Evolutionary conservation across 495 filamentous ascomycete genomes (phyloP).

Genomic region (Aspergillus heteromorphus): DNA sequence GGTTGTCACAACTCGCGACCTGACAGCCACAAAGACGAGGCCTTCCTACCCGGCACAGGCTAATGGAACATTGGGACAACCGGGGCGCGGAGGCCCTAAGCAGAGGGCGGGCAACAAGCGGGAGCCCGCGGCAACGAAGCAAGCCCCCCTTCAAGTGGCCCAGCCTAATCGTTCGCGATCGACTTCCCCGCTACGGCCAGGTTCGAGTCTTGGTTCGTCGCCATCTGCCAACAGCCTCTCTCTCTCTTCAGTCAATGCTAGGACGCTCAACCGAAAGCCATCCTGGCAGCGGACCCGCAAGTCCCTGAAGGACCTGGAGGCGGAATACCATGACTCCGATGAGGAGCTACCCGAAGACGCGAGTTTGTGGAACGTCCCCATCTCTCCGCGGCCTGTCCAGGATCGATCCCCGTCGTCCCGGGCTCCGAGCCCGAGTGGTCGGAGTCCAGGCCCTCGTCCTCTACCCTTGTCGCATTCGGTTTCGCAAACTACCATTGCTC

Average conservation of each 20-base stretch:
- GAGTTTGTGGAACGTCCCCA: slow-evolving; percentile 86
- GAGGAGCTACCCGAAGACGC: slow-evolving; percentile 92
- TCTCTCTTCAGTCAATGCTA: slow-evolving; percentile 31
- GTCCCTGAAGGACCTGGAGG: slow-evolving; percentile 70
- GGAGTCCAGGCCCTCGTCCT: slow-evolving; percentile 34
- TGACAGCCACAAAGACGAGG: slow-evolving; percentile 40
- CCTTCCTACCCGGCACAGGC: slow-evolving; percentile 24
- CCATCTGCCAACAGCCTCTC: slow-evolving; percentile 30
- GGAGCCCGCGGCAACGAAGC: slow-evolving; percentile 17
- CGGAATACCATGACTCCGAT: slow-evolving; percentile 82
- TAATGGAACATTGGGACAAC: slow-evolving; percentile 22
- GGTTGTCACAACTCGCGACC: slow-evolving; percentile 35
- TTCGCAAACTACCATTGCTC: slow-evolving; percentile 16
- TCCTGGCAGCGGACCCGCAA: slow-evolving; percentile 77
- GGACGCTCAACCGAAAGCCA: slow-evolving; percentile 31
- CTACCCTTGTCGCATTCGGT: slow-evolving; percentile 38
- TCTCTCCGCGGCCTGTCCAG: slow-evolving; percentile 75
- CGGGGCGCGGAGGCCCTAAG: slow-evolving; percentile 19
- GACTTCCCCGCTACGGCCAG: slow-evolving; percentile 33
- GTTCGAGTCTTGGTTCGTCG: slow-evolving; percentile 24
- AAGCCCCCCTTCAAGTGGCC: slow-evolving; percentile 17
- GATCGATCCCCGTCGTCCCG: slow-evolving; percentile 57
- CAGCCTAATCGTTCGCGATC: slow-evolving; percentile 36
- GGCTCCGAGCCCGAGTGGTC: slow-evolving; percentile 50
- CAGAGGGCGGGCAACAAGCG: slow-evolving; percentile 21